phyloP scores from a whole-genome alignment of 345 rosid species.

The Salix suchowensis region DNA sequence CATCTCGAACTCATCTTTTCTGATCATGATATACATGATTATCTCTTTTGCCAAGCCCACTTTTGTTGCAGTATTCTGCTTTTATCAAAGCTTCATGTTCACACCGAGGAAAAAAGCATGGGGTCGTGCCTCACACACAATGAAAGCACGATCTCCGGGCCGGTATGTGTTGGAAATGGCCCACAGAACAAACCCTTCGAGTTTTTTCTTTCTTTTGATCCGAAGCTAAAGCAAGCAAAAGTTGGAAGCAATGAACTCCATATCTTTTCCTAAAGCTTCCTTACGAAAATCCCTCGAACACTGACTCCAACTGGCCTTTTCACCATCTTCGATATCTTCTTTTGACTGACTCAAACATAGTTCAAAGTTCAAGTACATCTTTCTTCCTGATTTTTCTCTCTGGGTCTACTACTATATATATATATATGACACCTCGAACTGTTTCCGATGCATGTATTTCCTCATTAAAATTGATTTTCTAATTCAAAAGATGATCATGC shows the following conservation, averaged over 20 bases:
- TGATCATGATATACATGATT: slow-evolving; percentile 28
- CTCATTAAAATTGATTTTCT: background rate
- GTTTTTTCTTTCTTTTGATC: slow-evolving; percentile 37
- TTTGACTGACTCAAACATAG: slow-evolving; percentile 43
- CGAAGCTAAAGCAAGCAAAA: slow-evolving; percentile 34
- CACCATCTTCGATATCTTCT: slow-evolving; percentile 36
- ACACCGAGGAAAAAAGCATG: slow-evolving; percentile 1
- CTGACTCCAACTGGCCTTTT: slow-evolving; percentile 27
- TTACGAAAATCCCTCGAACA: slow-evolving; percentile 17
- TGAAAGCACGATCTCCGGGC: slow-evolving; percentile 12
- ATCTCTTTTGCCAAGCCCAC: slow-evolving; percentile 27
- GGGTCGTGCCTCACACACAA: background rate
- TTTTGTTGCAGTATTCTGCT: slow-evolving; percentile 31
- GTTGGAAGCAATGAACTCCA: slow-evolving; percentile 19
- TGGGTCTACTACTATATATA: background rate
- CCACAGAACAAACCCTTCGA: slow-evolving; percentile 35
- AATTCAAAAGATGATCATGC: background rate
- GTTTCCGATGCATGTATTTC: slow-evolving; percentile 6
- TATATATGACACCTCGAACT: background rate
- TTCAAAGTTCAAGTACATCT: slow-evolving; percentile 24
- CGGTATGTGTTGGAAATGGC: slow-evolving; percentile 20
- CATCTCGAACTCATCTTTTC: slow-evolving; percentile 13
- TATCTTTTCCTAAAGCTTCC: slow-evolving; percentile 33
- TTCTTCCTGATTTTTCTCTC: slow-evolving; percentile 17
- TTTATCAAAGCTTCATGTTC: slow-evolving; percentile 12